These are phyloP conservation scores for Nymphaea colorata DNA, from an alignment of 164 flowering plant genomes.

Conservation along the genomic window DNA sequence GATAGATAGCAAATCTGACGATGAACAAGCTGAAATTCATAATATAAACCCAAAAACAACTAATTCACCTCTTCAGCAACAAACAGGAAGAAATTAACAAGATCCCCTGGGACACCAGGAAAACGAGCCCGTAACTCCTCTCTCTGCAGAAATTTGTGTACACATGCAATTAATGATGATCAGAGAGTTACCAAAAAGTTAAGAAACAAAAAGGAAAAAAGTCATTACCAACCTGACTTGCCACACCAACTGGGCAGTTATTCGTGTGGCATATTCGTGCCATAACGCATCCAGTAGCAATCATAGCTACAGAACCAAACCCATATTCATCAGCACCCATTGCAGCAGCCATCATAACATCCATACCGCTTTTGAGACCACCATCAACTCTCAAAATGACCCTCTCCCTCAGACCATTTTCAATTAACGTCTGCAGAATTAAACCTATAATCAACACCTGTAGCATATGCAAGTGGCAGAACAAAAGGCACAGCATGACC, in stretches of 20 bases:
- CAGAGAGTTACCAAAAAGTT: neutral
- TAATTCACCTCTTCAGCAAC: conserved; percentile 91
- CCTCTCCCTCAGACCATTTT: conserved; percentile 96
- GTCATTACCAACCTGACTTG: conserved; percentile 56
- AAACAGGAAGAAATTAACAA: conserved; percentile 88
- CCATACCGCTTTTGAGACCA: conserved; percentile 93
- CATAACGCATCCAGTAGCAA: conserved; percentile 99
- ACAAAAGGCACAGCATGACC: neutral
- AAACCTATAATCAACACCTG: neutral
- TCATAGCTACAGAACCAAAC: conserved; percentile 98
- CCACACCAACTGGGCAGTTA: conserved; percentile 99
- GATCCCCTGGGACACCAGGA: conserved; percentile 99
- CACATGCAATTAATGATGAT: no score
- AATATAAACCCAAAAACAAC: no score
- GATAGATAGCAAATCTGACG: no score
- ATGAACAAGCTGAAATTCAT: no score
- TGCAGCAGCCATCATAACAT: conserved; percentile 93
- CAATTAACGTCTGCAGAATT: conserved; percentile 62
- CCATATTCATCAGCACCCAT: conserved; percentile 99
- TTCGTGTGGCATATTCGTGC: conserved; percentile 99
- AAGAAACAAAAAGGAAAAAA: neutral
- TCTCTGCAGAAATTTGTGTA: conserved; percentile 32
- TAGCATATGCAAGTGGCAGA: neutral
- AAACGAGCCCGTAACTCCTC: conserved; percentile 95
- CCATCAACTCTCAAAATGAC: conserved; percentile 96